A percentile compares a stretch with the other conserved stretches of the same genome.
phyloP scores from a whole-genome alignment of 2,329 filamentous ascomycete genomes.

The Emergomyces orientalis region DNA sequence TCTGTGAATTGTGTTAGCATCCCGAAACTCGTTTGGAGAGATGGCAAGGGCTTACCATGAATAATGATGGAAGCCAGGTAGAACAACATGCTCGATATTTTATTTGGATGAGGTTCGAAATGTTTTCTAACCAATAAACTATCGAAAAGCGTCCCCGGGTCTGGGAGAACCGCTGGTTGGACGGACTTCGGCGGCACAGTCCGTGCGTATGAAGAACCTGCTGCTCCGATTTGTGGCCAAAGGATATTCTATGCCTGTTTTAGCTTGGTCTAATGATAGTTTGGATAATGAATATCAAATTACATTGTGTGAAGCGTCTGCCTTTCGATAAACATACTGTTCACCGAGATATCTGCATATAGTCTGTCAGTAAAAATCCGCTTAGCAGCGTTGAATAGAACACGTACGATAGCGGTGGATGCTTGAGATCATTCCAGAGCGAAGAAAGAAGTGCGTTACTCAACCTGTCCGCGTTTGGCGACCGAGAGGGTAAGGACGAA shows the following conservation, averaged over 20 bases:
- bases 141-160: conserved; percentile 22
- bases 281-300: background rate
- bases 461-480: conserved; percentile 18
- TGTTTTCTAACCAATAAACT: conserved; percentile 14
- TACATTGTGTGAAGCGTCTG: conserved; percentile 23
- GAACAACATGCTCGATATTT: conserved; percentile 41
- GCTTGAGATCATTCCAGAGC: conserved; percentile 26
- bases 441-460: conserved; percentile 22
- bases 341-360: conserved; percentile 34
- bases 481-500: conserved; percentile 21
- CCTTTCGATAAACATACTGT: conserved; percentile 25
- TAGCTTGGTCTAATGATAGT: background rate
- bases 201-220: conserved; percentile 23
- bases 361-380: conserved; percentile 40
- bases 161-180: conserved; percentile 17
- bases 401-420: conserved; percentile 33
- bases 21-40: background rate
- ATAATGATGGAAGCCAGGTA: conserved; percentile 46
- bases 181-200: conserved; percentile 17
- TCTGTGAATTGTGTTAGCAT: conserved; percentile 29
- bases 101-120: conserved; percentile 32
- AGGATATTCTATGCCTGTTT: conserved; percentile 15
- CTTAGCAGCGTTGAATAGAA: conserved; percentile 18
- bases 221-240: conserved; percentile 19
- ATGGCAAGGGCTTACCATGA: conserved; percentile 30